These are phyloP conservation scores for Neltuma alba DNA, from an alignment of 306 rosid genomes.

Conservation along the genomic window DNA sequence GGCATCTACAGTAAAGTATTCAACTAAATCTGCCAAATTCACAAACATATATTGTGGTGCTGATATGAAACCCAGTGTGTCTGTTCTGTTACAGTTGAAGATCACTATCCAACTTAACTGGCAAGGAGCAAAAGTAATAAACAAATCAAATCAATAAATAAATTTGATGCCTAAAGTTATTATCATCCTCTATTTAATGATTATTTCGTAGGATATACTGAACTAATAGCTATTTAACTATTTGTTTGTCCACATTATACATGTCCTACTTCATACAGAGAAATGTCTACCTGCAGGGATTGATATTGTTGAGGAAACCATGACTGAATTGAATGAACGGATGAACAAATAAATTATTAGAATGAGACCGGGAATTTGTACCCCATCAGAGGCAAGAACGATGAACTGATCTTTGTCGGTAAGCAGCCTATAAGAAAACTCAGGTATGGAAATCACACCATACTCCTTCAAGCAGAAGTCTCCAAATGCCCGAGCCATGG, in stretches of 20 bases:
- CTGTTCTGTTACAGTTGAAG: neutral
- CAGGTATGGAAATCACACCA: conserved; percentile 98
- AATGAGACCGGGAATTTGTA: conserved; percentile 36
- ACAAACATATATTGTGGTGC: neutral
- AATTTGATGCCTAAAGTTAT: neutral
- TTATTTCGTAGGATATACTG: neutral
- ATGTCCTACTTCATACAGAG: neutral
- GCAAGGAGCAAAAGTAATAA: neutral
- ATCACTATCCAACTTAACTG: neutral
- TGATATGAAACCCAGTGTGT: neutral
- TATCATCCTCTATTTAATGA: neutral
- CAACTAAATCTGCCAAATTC: neutral
- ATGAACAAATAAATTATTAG: neutral
- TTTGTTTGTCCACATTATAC: neutral
- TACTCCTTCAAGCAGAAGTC: conserved; percentile 98
- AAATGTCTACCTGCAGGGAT: neutral
- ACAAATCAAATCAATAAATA: neutral
- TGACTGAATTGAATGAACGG: neutral
- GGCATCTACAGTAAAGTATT: neutral
- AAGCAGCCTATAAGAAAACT: conserved; percentile 78
- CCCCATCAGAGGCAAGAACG: conserved; percentile 99
- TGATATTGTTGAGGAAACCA: neutral
- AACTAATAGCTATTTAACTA: neutral
- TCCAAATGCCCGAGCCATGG: conserved; percentile 99
- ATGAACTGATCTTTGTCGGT: conserved; percentile 87